Evolutionary conservation across 495 filamentous ascomycete species (phyloP).

Genomic region (Letharia columbiana): DNA sequence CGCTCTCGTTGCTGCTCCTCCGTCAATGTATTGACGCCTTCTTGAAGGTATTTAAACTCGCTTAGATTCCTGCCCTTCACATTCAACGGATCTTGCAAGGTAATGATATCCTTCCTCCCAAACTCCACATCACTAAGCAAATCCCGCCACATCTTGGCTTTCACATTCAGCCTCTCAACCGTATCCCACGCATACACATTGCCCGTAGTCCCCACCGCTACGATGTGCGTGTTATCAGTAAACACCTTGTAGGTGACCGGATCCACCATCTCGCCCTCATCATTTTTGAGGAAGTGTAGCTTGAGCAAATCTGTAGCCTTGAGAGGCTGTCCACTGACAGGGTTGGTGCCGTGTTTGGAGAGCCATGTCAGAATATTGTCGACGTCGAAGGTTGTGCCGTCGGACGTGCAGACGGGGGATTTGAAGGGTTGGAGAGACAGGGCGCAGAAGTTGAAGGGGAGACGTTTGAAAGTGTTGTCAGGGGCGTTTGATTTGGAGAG

Average conservation of each 20-base stretch:
- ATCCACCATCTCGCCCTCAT: conserved; percentile 86
- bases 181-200: conserved; percentile 98
- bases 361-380: conserved; percentile 87
- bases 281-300: conserved; percentile 86
- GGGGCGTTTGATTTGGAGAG: conserved; percentile 43
- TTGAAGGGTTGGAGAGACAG: conserved; percentile 86
- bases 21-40: conserved; percentile 62
- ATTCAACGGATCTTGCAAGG: conserved; percentile 93
- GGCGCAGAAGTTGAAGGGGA: conserved; percentile 98
- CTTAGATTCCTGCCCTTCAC: conserved; percentile 72
- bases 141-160: conserved; percentile 94
- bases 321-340: conserved; percentile 71
- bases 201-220: conserved; percentile 76
- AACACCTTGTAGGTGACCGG: conserved; percentile 96
- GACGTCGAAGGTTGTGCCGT: conserved; percentile 77
- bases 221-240: conserved; percentile 95
- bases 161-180: conserved; percentile 89
- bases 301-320: conserved; percentile 79
- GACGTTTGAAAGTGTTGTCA: conserved; percentile 66
- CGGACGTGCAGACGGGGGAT: conserved; percentile 71
- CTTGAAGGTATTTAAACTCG: conserved; percentile 81
- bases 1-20: conserved; percentile 54
- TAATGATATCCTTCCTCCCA: conserved; percentile 85
- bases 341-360: conserved; percentile 84
- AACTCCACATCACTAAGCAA: conserved; percentile 85